Evolutionary conservation across 73 alveolate species (phyloP).

Genomic region (Halteria grandinella): DNA sequence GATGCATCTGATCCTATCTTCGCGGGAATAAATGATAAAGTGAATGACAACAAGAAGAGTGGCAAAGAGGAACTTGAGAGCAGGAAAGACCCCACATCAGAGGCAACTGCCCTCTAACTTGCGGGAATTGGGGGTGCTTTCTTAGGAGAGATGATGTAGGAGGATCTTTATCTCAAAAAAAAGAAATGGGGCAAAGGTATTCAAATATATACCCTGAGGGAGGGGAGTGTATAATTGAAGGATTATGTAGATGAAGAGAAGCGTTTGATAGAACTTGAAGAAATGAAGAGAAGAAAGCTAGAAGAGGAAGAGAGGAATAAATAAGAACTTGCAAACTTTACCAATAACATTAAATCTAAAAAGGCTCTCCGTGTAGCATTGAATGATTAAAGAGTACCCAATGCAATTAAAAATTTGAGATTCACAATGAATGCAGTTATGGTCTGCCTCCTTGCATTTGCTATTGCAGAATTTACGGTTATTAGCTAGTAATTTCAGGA

Average conservation of each 20-base stretch:
- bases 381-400: constrained; percentile 40
- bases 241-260: constrained; percentile 41
- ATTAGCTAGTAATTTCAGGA: constrained; percentile 25
- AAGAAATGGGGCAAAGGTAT: constrained; percentile 55
- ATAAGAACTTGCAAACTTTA: constrained; percentile 32
- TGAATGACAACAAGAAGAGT: too few relatives aligned
- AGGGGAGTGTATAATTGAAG: constrained; percentile 22
- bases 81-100: too few relatives aligned
- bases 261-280: too few relatives aligned
- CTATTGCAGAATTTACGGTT: constrained; percentile 33
- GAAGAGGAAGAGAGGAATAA: constrained; percentile 23
- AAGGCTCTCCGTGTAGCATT: constrained; percentile 55
- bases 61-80: too few relatives aligned
- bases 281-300: constrained; percentile 21
- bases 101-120: too few relatives aligned
- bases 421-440: constrained; percentile 35
- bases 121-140: too few relatives aligned
- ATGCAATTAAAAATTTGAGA: constrained; percentile 39
- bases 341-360: constrained; percentile 44
- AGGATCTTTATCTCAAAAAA: neutral
- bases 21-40: too few relatives aligned
- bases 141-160: too few relatives aligned
- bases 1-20: too few relatives aligned
- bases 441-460: constrained; percentile 35
- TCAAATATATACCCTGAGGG: constrained; percentile 8